phyloP scores from a whole-genome alignment of 1,284 basidiomycete genomes.

The Cryptococcus depauperatus region DNA sequence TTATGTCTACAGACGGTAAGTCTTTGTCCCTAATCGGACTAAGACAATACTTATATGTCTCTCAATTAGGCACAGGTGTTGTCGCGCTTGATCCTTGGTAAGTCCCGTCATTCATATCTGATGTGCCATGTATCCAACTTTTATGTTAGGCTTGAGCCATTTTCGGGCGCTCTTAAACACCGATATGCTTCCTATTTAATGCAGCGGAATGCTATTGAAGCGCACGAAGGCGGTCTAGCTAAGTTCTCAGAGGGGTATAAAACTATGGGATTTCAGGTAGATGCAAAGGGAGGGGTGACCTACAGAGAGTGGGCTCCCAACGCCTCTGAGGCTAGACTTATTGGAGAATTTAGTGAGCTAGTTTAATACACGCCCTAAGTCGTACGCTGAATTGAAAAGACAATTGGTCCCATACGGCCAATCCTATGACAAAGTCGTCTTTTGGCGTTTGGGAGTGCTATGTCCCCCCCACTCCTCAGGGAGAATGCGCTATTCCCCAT shows the following conservation, averaged over 20 bases:
- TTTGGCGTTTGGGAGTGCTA: constrained; percentile 90
- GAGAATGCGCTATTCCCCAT: constrained; percentile 78
- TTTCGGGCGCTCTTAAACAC: constrained; percentile 61
- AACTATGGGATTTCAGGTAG: constrained; percentile 73
- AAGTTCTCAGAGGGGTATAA: constrained; percentile 80
- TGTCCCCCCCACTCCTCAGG: constrained; percentile 61
- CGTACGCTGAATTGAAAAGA: constrained; percentile 52
- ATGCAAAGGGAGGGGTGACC: constrained; percentile 59
- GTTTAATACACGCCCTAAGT: not conserved
- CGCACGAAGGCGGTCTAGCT: constrained; percentile 80
- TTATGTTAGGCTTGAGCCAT: constrained; percentile 57
- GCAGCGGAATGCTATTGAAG: constrained; percentile 65
- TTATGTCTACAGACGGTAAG: constrained; percentile 11
- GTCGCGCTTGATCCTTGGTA: constrained; percentile 40
- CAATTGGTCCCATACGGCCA: constrained; percentile 72
- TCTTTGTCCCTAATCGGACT: not conserved
- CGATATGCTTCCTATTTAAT: constrained; percentile 64
- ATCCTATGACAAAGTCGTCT: constrained; percentile 76
- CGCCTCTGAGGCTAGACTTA: constrained; percentile 69
- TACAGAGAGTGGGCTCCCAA: constrained; percentile 98
- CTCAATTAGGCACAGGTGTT: constrained; percentile 35
- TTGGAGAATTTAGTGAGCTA: constrained; percentile 90
- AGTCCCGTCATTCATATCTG: constrained; percentile 1
- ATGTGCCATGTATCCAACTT: not conserved
- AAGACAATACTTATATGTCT: not conserved